These are phyloP conservation scores for Verticillium zaregamsianum DNA, from an alignment of 2,329 filamentous ascomycete species.

Conservation along the genomic window DNA sequence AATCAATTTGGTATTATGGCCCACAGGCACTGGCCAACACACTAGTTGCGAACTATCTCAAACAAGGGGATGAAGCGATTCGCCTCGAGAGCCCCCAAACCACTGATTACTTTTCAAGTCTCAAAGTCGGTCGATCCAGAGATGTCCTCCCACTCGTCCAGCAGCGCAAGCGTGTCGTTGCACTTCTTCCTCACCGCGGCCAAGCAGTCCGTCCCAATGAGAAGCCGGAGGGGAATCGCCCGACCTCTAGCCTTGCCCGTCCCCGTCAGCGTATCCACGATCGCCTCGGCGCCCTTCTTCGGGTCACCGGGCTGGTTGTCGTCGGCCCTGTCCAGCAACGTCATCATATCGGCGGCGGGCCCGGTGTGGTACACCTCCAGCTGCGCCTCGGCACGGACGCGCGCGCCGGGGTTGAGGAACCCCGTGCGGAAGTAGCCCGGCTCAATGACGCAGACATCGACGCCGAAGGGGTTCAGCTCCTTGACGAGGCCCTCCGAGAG, in stretches of 20 bases:
- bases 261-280: slow-evolving; percentile 52
- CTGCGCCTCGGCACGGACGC: slow-evolving; percentile 20
- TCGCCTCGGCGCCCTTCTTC: slow-evolving; percentile 43
- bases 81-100: too few relatives aligned
- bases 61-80: too few relatives aligned
- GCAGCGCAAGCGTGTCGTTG: slow-evolving; percentile 31
- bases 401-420: slow-evolving; percentile 35
- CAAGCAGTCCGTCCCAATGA: slow-evolving; percentile 50
- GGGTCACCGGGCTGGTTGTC: slow-evolving; percentile 52
- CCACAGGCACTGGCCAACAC: too few relatives aligned
- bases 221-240: slow-evolving; percentile 47
- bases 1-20: too few relatives aligned
- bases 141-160: slow-evolving; percentile 47
- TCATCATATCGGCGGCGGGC: slow-evolving; percentile 22
- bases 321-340: slow-evolving; percentile 28
- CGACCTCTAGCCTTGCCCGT: slow-evolving; percentile 41
- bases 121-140: slow-evolving; percentile 29
- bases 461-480: slow-evolving; percentile 41
- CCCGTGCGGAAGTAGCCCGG: slow-evolving; percentile 50
- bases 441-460: slow-evolving; percentile 38
- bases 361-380: slow-evolving; percentile 26
- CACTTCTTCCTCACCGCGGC: slow-evolving; percentile 37
- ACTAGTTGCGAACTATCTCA: too few relatives aligned
- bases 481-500: slow-evolving; percentile 36
- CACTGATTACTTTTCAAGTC: background rate